Evolutionary conservation across 768 basidiomycete genomes (phyloP).

Genomic region (Pisolithus albus): DNA sequence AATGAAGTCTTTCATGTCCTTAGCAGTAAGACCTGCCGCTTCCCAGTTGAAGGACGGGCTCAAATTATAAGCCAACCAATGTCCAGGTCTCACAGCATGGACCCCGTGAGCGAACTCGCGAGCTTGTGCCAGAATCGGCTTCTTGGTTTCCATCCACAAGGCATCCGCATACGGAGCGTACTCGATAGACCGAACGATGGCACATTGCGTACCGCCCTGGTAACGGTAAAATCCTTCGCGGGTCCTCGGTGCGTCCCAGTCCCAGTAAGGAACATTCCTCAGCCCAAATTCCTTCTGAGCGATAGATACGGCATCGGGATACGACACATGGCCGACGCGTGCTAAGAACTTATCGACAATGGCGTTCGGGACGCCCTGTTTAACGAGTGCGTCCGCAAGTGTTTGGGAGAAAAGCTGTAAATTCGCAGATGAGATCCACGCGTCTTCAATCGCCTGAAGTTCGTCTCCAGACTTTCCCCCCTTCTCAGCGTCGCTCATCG

Average conservation of each 20-base stretch:
- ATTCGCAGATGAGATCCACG: conserved; percentile 75
- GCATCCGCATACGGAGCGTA: conserved; percentile 92
- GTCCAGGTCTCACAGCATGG: conserved; percentile 70
- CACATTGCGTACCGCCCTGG: conserved; percentile 94
- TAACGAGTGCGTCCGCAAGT: conserved; percentile 59
- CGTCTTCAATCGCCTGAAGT: conserved; percentile 83
- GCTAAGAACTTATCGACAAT: conserved; percentile 56
- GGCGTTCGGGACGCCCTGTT: conserved; percentile 45
- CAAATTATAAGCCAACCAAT: conserved; percentile 96
- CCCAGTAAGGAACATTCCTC: conserved; percentile 73
- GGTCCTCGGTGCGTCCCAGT: conserved; percentile 92
- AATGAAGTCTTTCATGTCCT: conserved; percentile 82
- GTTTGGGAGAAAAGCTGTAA: conserved; percentile 72
- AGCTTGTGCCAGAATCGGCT: conserved; percentile 87
- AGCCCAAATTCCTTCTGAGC: conserved; percentile 78
- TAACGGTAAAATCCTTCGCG: conserved; percentile 97
- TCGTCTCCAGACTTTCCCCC: conserved; percentile 71
- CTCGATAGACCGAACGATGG: conserved; percentile 84
- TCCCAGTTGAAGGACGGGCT: conserved; percentile 94
- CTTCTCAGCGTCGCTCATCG: conserved; percentile 82
- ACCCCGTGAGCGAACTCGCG: conserved; percentile 89
- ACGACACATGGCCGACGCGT: conserved; percentile 61
- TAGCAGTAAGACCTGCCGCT: conserved; percentile 80
- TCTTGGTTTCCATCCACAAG: conserved; percentile 96
- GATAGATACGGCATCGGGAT: conserved; percentile 60